These are phyloP conservation scores for Primulina huaijiensis DNA, from an alignment of 257 asterid species.

Conservation along the genomic window DNA sequence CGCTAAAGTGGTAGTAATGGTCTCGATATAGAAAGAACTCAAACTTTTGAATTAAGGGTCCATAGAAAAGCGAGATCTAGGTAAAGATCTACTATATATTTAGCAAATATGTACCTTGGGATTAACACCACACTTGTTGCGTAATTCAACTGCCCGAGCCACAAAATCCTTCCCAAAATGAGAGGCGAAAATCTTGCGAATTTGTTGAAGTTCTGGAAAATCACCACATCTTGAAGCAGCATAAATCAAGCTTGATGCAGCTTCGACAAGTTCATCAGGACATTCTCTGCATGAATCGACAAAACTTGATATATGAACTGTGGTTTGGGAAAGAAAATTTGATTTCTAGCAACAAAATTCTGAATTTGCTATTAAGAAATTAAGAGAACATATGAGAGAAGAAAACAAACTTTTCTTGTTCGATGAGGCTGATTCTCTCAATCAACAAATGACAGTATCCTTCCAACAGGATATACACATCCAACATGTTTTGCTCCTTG, in stretches of 20 bases:
- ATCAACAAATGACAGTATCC: slow-evolving; percentile 57
- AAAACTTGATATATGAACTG: neutral
- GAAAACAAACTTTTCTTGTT: slow-evolving; percentile 52
- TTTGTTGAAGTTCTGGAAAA: slow-evolving; percentile 86
- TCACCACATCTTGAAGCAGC: slow-evolving; percentile 89
- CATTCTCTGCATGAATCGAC: slow-evolving; percentile 43
- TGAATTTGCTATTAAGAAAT: neutral
- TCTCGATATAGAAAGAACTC: no score
- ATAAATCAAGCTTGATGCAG: slow-evolving; percentile 60
- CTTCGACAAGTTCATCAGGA: slow-evolving; percentile 79
- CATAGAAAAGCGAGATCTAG: no score
- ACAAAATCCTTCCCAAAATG: slow-evolving; percentile 67
- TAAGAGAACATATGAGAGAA: neutral
- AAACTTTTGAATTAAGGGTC: no score
- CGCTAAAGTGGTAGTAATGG: no score
- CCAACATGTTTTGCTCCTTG: slow-evolving; percentile 84
- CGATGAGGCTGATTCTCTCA: slow-evolving; percentile 59
- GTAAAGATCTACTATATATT: no score
- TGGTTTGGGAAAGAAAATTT: neutral
- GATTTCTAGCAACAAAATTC: neutral
- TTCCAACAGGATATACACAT: slow-evolving; percentile 62
- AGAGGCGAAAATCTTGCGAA: slow-evolving; percentile 47
- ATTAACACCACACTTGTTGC: slow-evolving; percentile 88
- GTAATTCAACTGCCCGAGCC: slow-evolving; percentile 63
- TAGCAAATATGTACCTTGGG: slow-evolving; percentile 40